These are phyloP conservation scores for Polygonum maritimum DNA, from an alignment of 148 eudicot species.

Conservation along the genomic window DNA sequence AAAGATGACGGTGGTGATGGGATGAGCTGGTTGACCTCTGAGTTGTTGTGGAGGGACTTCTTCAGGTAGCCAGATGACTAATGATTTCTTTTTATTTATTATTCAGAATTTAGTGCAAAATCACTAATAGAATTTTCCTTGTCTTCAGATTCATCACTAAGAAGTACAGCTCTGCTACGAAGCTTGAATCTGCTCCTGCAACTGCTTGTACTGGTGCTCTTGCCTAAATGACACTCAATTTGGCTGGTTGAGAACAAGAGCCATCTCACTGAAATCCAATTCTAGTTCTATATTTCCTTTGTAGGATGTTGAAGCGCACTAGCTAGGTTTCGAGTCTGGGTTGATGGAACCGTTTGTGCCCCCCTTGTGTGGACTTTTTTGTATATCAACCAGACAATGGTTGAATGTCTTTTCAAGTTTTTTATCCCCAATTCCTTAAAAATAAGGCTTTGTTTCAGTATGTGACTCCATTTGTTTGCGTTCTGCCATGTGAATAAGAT, in stretches of 20 bases:
- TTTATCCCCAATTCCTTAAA: not conserved
- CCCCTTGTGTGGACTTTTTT: not conserved
- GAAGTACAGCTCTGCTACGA: slow-evolving; percentile 67
- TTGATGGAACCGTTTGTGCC: slow-evolving; percentile 1
- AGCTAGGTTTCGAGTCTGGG: slow-evolving; percentile 2
- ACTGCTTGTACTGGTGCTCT: slow-evolving; percentile 74
- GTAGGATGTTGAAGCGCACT: slow-evolving; percentile 5
- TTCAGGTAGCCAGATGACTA: slow-evolving; percentile 49
- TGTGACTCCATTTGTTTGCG: not conserved
- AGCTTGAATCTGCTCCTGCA: slow-evolving; percentile 50
- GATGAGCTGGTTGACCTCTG: slow-evolving; percentile 93
- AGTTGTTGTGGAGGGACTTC: slow-evolving; percentile 97
- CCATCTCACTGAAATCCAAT: not conserved
- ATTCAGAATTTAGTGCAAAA: not conserved
- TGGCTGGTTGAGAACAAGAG: not conserved
- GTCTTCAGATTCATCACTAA: slow-evolving; percentile 76
- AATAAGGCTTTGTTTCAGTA: slow-evolving; percentile 2
- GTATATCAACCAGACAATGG: slow-evolving; percentile 5
- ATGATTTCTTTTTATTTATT: not conserved
- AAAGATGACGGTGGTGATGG: slow-evolving; percentile 71
- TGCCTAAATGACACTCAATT: slow-evolving; percentile 27
- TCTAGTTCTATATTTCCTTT: not conserved
- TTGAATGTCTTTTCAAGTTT: not conserved
- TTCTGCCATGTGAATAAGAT: not conserved
- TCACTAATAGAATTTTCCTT: not conserved